A percentile compares a stretch with the other conserved stretches of the same genome.
These are phyloP conservation scores for Acanthamoeba lugdunensis DNA, from an alignment of 208 protist genomes.

Conservation along the genomic window DNA sequence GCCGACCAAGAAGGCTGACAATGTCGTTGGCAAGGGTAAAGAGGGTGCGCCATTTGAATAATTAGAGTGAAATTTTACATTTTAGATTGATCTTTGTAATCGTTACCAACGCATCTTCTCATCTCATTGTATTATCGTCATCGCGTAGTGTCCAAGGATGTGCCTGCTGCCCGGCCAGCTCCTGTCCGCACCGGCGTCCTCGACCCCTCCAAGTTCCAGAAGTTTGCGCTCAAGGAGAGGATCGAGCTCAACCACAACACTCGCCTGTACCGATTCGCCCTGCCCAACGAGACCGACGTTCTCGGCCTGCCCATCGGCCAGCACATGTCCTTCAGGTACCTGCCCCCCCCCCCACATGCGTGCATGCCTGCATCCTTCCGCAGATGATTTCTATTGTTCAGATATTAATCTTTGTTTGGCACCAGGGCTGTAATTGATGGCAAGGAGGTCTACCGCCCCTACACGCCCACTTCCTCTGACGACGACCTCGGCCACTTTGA, in stretches of 20 bases:
- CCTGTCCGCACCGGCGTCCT: neutral
- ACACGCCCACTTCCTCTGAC: conserved; percentile 79
- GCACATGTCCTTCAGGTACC: conserved; percentile 74
- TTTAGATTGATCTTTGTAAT: neutral
- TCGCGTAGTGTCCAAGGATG: neutral
- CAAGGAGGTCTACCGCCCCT: conserved; percentile 80
- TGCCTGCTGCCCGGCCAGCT: neutral
- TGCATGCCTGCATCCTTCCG: neutral
- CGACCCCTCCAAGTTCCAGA: neutral
- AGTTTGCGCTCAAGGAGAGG: conserved; percentile 30
- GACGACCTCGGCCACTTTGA: conserved; percentile 80
- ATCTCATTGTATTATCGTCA: neutral
- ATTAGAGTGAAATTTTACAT: neutral
- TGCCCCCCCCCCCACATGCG: too few relatives aligned
- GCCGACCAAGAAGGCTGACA: neutral
- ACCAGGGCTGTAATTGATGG: conserved; percentile 55
- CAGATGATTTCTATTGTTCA: neutral
- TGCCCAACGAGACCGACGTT: conserved; percentile 75
- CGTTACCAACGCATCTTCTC: neutral
- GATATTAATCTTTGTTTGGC: neutral
- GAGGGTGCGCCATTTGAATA: neutral
- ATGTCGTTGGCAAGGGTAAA: neutral
- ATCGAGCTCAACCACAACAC: conserved; percentile 77
- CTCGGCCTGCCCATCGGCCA: conserved; percentile 77
- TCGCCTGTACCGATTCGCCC: conserved; percentile 77